Evolutionary conservation across 352 stramenopile species (phyloP), one percentile per base, ranked within the genome.

Genomic region (Phytophthora macrochlamydospora): DNA sequence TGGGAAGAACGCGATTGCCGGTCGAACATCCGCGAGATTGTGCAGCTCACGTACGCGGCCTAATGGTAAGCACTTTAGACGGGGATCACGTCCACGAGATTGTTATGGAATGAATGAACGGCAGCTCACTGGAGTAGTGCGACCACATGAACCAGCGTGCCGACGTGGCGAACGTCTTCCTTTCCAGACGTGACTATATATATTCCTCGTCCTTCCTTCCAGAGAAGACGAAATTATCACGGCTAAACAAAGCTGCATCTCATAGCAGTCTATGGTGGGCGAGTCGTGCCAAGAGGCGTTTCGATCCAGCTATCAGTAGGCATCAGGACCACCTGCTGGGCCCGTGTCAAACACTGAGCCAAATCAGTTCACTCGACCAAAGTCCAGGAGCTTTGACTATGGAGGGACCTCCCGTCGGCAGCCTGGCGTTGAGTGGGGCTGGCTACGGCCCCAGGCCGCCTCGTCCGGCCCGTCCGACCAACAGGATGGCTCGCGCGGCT

Each of bases 21-120:
- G 24, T 95, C 88, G 14, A 95, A 93, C 53, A 93, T 95, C 37
- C 84, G 88, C 29, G 83, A 90, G 60, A 94, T 95, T 58, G 76
- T 95, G 43, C 68, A 86, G 50, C 74, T 92, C 44, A 78, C 65
- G 37, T 81, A 77, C 62, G 45, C 50, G 28, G 32, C 18, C 43
- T 67, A 66, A 18, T 28, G 7, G 3, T 31, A 13, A 28, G 18
- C 32, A n/a, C 4, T 31, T 13, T 30, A 9, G 37, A 46, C 11
- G 51, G 12, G 28, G 32, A 42, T 29, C 13, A n/a, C 12, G 45
- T 31, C 32, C 13, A 28, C 42, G 51, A 53, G 32, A 35, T 63
- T 38, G 44, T 28, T 32, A 50, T 24, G 35, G 55, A 59, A 46
- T 55, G 38, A 69, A 59, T 35, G 44, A 28, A 9, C n/a, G 37